Conservation (phyloP, 345 rosid genomes). For the Eucalyptus regnans region DNA sequence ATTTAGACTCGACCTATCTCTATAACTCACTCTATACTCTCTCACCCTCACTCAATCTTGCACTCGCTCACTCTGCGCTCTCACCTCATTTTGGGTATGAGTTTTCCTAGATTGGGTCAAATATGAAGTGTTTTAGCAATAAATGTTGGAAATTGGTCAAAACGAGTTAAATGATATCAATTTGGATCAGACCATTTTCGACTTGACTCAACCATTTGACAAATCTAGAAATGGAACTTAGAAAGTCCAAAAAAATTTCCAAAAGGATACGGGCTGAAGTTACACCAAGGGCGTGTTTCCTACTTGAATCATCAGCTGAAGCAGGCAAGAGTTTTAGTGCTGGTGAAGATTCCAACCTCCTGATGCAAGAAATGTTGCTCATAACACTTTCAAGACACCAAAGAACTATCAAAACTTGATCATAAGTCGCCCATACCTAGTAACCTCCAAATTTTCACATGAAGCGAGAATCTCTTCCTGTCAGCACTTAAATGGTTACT, state of each 20-base stretch:
- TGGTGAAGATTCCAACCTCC: slow-evolving; percentile 61
- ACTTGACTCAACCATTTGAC: neutral
- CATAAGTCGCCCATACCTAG: slow-evolving; percentile 26
- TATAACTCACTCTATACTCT: neutral
- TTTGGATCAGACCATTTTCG: neutral
- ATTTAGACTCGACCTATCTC: neutral
- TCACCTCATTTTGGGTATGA: neutral
- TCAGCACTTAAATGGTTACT: neutral
- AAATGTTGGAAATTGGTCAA: neutral
- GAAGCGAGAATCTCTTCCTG: slow-evolving; percentile 56
- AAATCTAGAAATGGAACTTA: neutral
- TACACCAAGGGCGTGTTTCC: slow-evolving; percentile 56
- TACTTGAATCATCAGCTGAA: slow-evolving; percentile 63
- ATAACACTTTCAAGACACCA: neutral
- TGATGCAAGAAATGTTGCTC: slow-evolving; percentile 14
- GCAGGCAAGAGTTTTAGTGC: slow-evolving; percentile 60
- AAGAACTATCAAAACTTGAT: neutral
- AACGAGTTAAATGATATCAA: neutral
- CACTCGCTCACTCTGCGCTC: neutral
- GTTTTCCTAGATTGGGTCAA: neutral
- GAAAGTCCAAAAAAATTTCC: neutral
- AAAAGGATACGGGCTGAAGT: slow-evolving; percentile 77
- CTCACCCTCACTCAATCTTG: neutral
- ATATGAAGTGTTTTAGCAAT: neutral
- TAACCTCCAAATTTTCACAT: slow-evolving; percentile 36